Base-by-base conservation (phyloP, 805 yeast genomes). In the Yarrowia porcina region DNA sequence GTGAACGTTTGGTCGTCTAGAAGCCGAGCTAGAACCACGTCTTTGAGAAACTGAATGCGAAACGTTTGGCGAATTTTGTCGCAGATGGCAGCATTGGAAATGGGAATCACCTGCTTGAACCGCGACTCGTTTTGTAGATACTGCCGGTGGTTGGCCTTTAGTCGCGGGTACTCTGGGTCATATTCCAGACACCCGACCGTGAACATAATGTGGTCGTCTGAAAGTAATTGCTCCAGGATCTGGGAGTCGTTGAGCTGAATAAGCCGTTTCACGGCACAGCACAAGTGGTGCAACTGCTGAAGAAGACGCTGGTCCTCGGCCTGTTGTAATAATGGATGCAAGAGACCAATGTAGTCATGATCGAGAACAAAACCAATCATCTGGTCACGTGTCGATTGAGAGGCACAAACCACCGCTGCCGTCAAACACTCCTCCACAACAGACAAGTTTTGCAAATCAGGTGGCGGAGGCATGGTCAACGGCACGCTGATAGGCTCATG, bases 401-500 rank as follows among this genome's bases (percentile, higher is more conserved):
- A n/a, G 2, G 45, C 41, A 20, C 54, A 33, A 5, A 90, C 82
- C 63, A 82, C 79, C 17, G 88, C 78, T 49, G 87, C 82, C 65
- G 84, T 86, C 39, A 93, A 72, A 9, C 79, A 70, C 45, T 83
- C 86, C 23, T 86, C 74, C 3, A 89, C 79, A 2, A 76, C 80
- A 9, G 76, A 75, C 25, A 92, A 72, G 62, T 84, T 82, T 11
- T 80, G 79, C 45, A 77, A 72, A 0, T 78, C 73, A 2, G 65
- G 54, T 2, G 76, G 75, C 12, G 80, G 76, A 1, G 97, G 97
- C 65, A 84, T 83, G 3, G 80, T 79, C 6, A 88, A 80, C 0
- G 97, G 96, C 0, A 96, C 96, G 0, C 90, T 86, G 17, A 91
- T 82, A 17, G 89, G 77, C 72, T 90, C 97, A 1, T 89, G 85